Conservation (phyloP, 352 stramenopile species). For the Pythium rishiriense region DNA sequence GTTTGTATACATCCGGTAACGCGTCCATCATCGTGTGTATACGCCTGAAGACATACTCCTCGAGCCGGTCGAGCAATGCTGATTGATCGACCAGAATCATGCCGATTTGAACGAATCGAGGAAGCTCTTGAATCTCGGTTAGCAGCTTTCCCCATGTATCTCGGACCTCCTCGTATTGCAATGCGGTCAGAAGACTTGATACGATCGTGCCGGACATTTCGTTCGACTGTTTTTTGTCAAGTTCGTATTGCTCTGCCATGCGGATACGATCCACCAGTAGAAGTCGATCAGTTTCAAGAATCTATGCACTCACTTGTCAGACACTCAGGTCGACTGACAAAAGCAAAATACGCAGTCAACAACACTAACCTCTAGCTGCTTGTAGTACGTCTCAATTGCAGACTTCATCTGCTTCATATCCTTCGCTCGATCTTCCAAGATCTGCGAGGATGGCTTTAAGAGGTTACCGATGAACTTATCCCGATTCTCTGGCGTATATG, state of each 20-base stretch:
- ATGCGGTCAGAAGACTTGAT: conserved; percentile 22
- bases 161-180: conserved; percentile 43
- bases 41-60: conserved; percentile 30
- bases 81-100: conserved; percentile 59
- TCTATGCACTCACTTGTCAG: conserved; percentile 5
- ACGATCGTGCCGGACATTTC: background rate
- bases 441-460: conserved; percentile 20
- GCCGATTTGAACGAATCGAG: conserved; percentile 45
- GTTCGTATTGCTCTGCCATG: conserved; percentile 16
- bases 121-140: conserved; percentile 34
- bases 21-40: conserved; percentile 43
- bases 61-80: conserved; percentile 36
- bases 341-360: background rate
- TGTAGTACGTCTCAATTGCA: conserved; percentile 34
- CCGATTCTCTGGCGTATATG: conserved; percentile 27
- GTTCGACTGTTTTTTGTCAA: conserved; percentile 25
- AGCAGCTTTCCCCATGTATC: conserved; percentile 41
- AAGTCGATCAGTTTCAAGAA: conserved; percentile 18
- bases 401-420: conserved; percentile 30
- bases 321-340: background rate
- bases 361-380: conserved; percentile 31
- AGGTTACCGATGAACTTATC: conserved; percentile 21
- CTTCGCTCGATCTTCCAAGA: conserved; percentile 14
- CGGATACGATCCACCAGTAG: conserved; percentile 12
- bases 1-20: conserved; percentile 52